Evolutionary conservation across 805 yeast genomes (phyloP).

Genomic region (Cyberlindnera sargentensis): DNA sequence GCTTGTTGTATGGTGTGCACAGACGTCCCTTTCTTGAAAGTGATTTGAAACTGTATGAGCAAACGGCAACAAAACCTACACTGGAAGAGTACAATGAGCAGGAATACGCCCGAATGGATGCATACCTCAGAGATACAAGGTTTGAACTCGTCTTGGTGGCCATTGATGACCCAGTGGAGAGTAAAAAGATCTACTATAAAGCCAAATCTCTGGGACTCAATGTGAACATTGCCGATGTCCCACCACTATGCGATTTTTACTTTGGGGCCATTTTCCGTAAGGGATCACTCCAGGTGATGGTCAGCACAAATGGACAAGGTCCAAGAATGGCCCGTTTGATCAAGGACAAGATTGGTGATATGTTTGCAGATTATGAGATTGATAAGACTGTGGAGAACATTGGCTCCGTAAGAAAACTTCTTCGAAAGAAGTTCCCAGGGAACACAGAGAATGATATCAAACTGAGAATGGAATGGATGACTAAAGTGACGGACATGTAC

Average conservation of each 20-base stretch:
- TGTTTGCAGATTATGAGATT: conserved; percentile 34
- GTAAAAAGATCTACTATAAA: conserved; percentile 49
- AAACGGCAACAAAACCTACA: conserved; percentile 5
- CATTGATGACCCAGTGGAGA: conserved; percentile 59
- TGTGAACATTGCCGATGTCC: conserved; percentile 80
- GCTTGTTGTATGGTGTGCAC: conserved; percentile 36
- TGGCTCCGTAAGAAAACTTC: conserved; percentile 43
- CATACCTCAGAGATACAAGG: conserved; percentile 23
- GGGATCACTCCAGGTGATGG: conserved; percentile 73
- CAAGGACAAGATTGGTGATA: conserved; percentile 42
- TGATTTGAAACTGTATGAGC: conserved; percentile 47
- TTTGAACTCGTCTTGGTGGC: conserved; percentile 70
- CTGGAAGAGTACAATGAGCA: conserved; percentile 10
- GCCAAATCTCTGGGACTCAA: conserved; percentile 41
- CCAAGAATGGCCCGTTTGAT: conserved; percentile 68
- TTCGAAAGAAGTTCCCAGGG: conserved; percentile 41
- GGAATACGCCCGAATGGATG: conserved; percentile 23
- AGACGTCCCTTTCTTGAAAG: conserved; percentile 36
- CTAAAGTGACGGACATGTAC: conserved; percentile 52
- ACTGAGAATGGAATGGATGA: conserved; percentile 67
- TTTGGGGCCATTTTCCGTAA: conserved; percentile 72
- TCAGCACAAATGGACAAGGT: conserved; percentile 75
- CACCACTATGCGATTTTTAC: conserved; percentile 78
- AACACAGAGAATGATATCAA: conserved; percentile 43
- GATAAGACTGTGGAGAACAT: conserved; percentile 55